Evolutionary conservation across 768 basidiomycete species (phyloP).

Genomic region (Erythrobasidium yunnanense): DNA sequence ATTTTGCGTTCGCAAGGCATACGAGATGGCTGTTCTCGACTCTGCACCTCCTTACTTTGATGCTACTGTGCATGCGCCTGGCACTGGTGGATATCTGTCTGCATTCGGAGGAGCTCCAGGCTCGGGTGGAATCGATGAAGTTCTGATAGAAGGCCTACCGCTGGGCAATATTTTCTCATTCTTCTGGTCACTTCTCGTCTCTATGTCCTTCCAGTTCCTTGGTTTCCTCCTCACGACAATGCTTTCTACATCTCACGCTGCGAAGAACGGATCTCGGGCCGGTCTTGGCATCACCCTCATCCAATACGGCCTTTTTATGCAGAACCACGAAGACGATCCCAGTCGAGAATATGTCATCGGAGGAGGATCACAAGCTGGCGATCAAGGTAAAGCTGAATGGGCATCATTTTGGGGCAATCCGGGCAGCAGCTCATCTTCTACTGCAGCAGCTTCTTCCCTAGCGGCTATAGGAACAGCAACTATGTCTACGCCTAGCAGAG

Average conservation of each 20-base stretch:
- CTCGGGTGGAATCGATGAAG: constrained; percentile 49
- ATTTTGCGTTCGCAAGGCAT: constrained; percentile 52
- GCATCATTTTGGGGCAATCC: constrained; percentile 10
- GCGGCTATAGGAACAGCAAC: not conserved
- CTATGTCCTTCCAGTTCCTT: constrained; percentile 73
- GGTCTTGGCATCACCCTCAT: constrained; percentile 92
- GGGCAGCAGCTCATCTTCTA: not conserved
- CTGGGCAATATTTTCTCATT: constrained; percentile 78
- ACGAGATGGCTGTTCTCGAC: constrained; percentile 75
- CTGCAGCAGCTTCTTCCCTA: not conserved
- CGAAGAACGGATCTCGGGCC: constrained; percentile 82
- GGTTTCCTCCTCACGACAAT: constrained; percentile 68
- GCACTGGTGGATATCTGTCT: constrained; percentile 45
- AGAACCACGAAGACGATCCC: constrained; percentile 24
- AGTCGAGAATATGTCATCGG: not conserved
- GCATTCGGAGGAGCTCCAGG: constrained; percentile 43
- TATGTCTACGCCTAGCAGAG: not conserved
- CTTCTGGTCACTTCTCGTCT: constrained; percentile 65
- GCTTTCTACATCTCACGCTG: constrained; percentile 76
- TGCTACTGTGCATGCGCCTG: constrained; percentile 79
- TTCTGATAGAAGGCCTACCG: constrained; percentile 86
- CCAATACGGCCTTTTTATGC: constrained; percentile 56
- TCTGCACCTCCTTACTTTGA: constrained; percentile 94
- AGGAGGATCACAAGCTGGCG: not conserved
- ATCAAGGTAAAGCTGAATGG: constrained; percentile 21